Percentiles rank a stretch among this genome's conserved stretches.
Evolutionary conservation across 495 filamentous ascomycete species (phyloP).

Genomic region (Chaetomium fimeti): DNA sequence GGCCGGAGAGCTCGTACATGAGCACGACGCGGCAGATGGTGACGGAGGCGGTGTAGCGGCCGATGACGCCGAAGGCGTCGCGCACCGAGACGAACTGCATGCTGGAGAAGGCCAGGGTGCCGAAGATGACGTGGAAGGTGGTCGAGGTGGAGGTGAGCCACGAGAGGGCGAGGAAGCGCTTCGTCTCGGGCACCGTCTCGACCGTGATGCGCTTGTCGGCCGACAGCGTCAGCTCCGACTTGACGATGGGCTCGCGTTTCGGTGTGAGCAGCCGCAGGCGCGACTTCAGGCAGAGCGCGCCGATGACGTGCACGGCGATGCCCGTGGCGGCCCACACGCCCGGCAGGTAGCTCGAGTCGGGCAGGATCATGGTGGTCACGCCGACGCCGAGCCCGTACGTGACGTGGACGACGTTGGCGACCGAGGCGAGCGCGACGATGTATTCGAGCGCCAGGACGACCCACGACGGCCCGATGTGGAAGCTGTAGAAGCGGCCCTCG

Average conservation of each 20-base stretch:
- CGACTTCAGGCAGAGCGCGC: slow-evolving; percentile 8
- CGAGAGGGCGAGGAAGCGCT: slow-evolving; percentile 20
- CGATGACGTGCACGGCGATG: slow-evolving; percentile 23
- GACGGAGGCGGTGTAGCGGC: slow-evolving; percentile 25
- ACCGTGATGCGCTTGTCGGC: slow-evolving; percentile 15
- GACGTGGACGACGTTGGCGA: slow-evolving; percentile 28
- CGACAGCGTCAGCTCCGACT: slow-evolving; percentile 1
- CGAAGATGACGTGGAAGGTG: slow-evolving; percentile 27
- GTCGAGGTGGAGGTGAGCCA: slow-evolving; percentile 24
- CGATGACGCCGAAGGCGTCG: slow-evolving; percentile 27
- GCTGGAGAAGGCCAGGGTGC: slow-evolving; percentile 29
- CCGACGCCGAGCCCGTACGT: slow-evolving; percentile 29
- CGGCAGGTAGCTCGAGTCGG: slow-evolving; percentile 22
- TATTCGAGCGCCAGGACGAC: slow-evolving; percentile 24
- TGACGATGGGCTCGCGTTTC: background rate
- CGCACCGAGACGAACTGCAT: slow-evolving; percentile 28
- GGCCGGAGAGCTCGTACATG: slow-evolving; percentile 25
- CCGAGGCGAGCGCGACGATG: slow-evolving; percentile 25
- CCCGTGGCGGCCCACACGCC: slow-evolving; percentile 25
- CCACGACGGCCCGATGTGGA: slow-evolving; percentile 5
- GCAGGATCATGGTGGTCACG: slow-evolving; percentile 26
- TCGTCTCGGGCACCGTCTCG: slow-evolving; percentile 18
- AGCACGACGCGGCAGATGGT: slow-evolving; percentile 25
- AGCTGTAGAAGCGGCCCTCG: slow-evolving; percentile 15
- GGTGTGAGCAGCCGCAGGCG: slow-evolving; percentile 1